Percentiles rank a stretch among this genome's conserved stretches.
These are phyloP conservation scores for Apophysomyces variabilis DNA, from an alignment of 371 early-diverging fungal genomes.

Conservation along the genomic window DNA sequence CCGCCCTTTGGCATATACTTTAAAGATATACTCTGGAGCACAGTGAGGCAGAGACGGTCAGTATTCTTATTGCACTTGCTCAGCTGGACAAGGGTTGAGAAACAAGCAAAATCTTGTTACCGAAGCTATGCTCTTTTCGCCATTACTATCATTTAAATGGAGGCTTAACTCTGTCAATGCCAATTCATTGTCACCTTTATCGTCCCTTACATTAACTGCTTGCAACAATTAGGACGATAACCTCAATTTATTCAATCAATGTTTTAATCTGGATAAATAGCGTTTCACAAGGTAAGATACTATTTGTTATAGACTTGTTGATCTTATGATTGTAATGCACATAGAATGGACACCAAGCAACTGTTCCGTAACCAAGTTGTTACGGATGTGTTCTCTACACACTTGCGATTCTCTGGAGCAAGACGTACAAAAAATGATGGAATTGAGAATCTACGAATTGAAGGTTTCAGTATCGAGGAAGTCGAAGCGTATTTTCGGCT, in stretches of 20 bases:
- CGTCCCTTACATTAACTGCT: not conserved
- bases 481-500: not conserved
- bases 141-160: not conserved
- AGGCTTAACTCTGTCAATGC: not conserved
- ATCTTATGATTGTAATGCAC: not conserved
- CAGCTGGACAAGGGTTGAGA: not conserved
- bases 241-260: not conserved
- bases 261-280: not conserved
- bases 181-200: not conserved
- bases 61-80: not conserved
- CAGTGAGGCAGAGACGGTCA: not conserved
- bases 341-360: not conserved
- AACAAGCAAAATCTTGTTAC: not conserved
- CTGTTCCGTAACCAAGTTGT: not conserved
- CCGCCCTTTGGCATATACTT: not conserved
- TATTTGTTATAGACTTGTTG: not conserved
- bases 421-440: not conserved
- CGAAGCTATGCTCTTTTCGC: not conserved
- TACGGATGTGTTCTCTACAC: not conserved
- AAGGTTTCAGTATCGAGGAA: not conserved
- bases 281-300: not conserved
- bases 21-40: not conserved
- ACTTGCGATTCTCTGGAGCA: not conserved
- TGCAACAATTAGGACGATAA: not conserved
- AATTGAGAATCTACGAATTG: not conserved